Evolutionary conservation across 148 eudicot genomes (phyloP).

Genomic region (Vaccinium macrocarpon): DNA sequence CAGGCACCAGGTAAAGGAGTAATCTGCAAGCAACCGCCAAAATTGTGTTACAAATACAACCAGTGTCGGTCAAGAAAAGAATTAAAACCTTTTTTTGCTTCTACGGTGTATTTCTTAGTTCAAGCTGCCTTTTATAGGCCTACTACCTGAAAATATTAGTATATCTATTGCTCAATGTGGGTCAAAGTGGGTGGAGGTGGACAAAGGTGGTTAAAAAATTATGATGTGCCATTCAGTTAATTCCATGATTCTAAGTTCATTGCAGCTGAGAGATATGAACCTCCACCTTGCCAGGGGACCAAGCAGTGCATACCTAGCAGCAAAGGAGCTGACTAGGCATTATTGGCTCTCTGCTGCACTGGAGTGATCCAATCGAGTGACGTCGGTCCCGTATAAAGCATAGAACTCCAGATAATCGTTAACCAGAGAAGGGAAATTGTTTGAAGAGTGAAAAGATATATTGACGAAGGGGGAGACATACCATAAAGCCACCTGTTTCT

Average conservation of each 20-base stretch:
- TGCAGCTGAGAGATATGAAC: conserved; percentile 1
- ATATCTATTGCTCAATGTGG: conserved; percentile 1
- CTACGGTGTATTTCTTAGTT: not conserved
- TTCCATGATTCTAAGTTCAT: conserved; percentile 4
- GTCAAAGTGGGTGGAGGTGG: not conserved
- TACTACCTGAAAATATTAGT: not conserved
- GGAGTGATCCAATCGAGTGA: not conserved
- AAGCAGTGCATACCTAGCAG: conserved; percentile 2
- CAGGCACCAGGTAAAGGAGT: conserved; percentile 98
- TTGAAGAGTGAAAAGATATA: not conserved
- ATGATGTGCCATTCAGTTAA: not conserved
- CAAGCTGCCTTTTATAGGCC: not conserved
- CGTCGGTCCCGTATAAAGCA: not conserved
- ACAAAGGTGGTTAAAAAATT: conserved; percentile 5
- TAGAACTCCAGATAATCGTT: not conserved
- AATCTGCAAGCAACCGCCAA: conserved; percentile 47
- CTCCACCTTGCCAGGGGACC: not conserved
- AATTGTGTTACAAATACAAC: conserved; percentile 6
- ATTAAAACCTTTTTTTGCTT: not conserved
- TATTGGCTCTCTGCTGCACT: not conserved
- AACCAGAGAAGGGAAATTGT: not conserved
- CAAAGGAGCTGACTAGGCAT: not conserved
- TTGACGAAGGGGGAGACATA: conserved; percentile 23
- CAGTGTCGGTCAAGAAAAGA: not conserved
- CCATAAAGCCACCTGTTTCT: conserved; percentile 99